Conservation (phyloP, 768 basidiomycete species). For the Podaxis sp. region DNA sequence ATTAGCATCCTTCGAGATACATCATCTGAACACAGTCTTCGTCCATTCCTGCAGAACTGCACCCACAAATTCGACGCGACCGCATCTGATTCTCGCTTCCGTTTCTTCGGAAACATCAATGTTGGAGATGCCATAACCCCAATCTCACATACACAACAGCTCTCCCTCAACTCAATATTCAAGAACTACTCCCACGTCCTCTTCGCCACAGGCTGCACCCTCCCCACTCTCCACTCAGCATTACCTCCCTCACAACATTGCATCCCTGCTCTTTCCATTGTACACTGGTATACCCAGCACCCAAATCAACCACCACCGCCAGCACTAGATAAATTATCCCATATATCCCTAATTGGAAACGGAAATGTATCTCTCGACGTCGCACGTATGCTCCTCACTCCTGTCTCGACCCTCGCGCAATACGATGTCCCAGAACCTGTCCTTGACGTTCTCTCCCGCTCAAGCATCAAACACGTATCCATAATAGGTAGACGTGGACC, state of each 20-base stretch:
- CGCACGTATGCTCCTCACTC: constrained; percentile 84
- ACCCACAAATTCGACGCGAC: constrained; percentile 90
- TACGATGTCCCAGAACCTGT: constrained; percentile 83
- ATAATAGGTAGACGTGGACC: constrained; percentile 88
- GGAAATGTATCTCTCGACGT: constrained; percentile 95
- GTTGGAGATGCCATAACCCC: constrained; percentile 38
- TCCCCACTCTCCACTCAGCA: constrained; percentile 58
- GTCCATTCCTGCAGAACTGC: constrained; percentile 69
- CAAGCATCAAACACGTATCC: constrained; percentile 71
- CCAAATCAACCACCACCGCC: constrained; percentile 66
- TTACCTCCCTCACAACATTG: constrained; percentile 48
- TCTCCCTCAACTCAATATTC: constrained; percentile 64
- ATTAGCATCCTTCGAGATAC: background rate
- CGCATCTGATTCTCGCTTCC: constrained; percentile 76
- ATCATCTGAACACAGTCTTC: background rate
- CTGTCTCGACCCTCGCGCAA: constrained; percentile 54
- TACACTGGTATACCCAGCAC: constrained; percentile 97
- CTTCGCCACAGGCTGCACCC: constrained; percentile 82
- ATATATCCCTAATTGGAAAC: constrained; percentile 87
- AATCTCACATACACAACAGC: constrained; percentile 50
- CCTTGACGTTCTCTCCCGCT: constrained; percentile 61
- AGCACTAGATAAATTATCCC: constrained; percentile 59
- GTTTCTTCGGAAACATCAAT: constrained; percentile 91
- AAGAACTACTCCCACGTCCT: constrained; percentile 82
- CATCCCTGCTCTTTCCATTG: constrained; percentile 78